Conservation (phyloP, 495 filamentous ascomycete species). For the Lasiosphaeria miniovina region DNA sequence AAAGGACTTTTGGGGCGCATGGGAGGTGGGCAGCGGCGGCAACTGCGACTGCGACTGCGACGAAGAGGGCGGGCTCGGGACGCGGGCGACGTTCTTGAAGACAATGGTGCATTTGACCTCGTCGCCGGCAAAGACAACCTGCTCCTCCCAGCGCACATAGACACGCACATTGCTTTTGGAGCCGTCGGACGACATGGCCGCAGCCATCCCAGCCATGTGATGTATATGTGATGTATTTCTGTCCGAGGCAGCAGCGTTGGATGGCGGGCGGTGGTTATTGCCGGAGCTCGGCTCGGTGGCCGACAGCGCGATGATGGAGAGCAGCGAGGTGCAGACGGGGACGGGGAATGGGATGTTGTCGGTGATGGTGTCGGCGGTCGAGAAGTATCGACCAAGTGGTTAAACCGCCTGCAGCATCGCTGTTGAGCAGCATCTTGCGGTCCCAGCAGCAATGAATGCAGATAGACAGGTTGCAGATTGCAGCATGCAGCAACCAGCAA, state of each 20-base stretch:
- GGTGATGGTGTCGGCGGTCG: not conserved
- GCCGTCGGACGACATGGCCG: slow-evolving; percentile 43
- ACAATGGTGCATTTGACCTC: slow-evolving; percentile 91
- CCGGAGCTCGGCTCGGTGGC: not conserved
- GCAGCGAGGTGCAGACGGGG: too few relatives aligned
- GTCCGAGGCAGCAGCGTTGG: not conserved
- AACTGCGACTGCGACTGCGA: slow-evolving; percentile 4
- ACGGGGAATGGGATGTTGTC: not conserved
- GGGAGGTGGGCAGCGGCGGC: slow-evolving; percentile 1
- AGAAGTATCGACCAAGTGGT: slow-evolving; percentile 3
- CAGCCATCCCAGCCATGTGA: not conserved
- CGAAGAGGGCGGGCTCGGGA: slow-evolving; percentile 6
- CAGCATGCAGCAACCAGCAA: too few relatives aligned
- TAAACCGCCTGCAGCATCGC: slow-evolving; percentile 24
- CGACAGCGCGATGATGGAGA: not conserved
- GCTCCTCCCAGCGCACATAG: slow-evolving; percentile 88
- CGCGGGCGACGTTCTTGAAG: slow-evolving; percentile 73
- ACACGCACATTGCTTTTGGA: slow-evolving; percentile 70
- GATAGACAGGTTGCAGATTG: too few relatives aligned
- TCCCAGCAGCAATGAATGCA: not conserved
- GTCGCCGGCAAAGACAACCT: slow-evolving; percentile 92
- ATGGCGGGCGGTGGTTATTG: not conserved
- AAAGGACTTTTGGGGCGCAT: not conserved
- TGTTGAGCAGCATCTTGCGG: slow-evolving; percentile 27
- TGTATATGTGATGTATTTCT: not conserved